These are phyloP conservation scores for Aspergillus jensenii DNA, from an alignment of 2,329 filamentous ascomycete species.

Conservation along the genomic window DNA sequence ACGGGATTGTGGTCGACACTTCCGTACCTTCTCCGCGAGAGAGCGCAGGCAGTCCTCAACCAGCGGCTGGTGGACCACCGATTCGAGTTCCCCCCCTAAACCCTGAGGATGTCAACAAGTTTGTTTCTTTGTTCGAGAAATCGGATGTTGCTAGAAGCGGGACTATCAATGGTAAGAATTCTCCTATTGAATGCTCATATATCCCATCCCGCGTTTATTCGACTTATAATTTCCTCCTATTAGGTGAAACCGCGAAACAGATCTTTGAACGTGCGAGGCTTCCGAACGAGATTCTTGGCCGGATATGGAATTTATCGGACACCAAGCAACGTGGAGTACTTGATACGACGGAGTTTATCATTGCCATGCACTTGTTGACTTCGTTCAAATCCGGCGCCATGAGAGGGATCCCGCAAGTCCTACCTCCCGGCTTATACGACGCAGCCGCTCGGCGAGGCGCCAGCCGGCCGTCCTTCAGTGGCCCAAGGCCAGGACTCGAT, in stretches of 20 bases:
- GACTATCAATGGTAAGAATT: constrained; percentile 63
- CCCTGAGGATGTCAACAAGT: constrained; percentile 86
- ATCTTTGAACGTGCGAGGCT: constrained; percentile 94
- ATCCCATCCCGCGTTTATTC: constrained; percentile 6
- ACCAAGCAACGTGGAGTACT: constrained; percentile 88
- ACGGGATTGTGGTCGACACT: constrained; percentile 62
- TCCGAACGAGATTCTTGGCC: constrained; percentile 85
- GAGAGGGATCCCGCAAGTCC: constrained; percentile 72
- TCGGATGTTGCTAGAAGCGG: constrained; percentile 72
- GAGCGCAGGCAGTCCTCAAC: constrained; percentile 43
- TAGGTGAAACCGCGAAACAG: constrained; percentile 80
- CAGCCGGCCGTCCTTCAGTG: constrained; percentile 50
- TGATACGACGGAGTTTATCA: constrained; percentile 88
- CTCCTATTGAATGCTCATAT: not conserved
- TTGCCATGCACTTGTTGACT: constrained; percentile 95
- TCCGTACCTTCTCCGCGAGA: constrained; percentile 51
- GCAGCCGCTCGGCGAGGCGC: constrained; percentile 72
- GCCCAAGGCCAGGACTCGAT: constrained; percentile 49
- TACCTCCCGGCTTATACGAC: constrained; percentile 86
- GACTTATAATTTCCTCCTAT: constrained; percentile 3
- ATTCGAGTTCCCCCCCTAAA: constrained; percentile 86
- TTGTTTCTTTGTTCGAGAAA: constrained; percentile 84
- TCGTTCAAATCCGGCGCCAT: constrained; percentile 84
- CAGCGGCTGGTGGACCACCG: constrained; percentile 60
- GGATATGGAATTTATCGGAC: constrained; percentile 94